Evolutionary conservation across 306 rosid species (phyloP), one percentile per base, ranked within the genome.

Genomic region (Begonia loranthoides): DNA sequence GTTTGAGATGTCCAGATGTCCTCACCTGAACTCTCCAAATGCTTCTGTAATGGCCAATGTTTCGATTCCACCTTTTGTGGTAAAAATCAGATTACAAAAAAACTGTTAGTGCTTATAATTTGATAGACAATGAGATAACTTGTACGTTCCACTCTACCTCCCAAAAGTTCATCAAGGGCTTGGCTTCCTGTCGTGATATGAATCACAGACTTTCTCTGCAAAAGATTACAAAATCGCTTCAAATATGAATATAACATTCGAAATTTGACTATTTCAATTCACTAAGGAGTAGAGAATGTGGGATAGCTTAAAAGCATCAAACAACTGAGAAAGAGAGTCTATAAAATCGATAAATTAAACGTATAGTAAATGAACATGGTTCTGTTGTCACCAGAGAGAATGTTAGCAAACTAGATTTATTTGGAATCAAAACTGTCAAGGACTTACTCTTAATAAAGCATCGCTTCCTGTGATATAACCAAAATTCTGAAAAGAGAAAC

Each of bases 391-490:
- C 13, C n/a, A 5, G 15, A 44, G 48, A n/a, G 48, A 44, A 12
- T 2, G 48, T 12, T 44, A 3, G 34, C 34, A 24, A 24, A 39
- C 15, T 60, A 14, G 14, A 41, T 9, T 38, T 24, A 36, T 45
- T 16, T 60, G 38, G 55, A 70, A 52, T 10, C n/a, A 54, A 59
- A 60, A 24, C 34, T 24, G 34, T 3, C 34, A 24, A 24, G 34
- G 54, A 63, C 87, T 40, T 69, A 85, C 97, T 68, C 43, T 85
- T 66, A 71, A 82, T 51, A 90, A 72, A 47, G 69, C 94, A 34
- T 90, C 95, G 70, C 94, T 85, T 51, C 95, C 97, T 9, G 97
- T 90, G 43, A 90, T 82, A 24, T 90, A 90, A 41, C 97, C 97
- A 59, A 73, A 85, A 70, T 80, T 80, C 97, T 90, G 90, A 34